Evolutionary conservation across 768 basidiomycete species (phyloP).

Genomic region (Lactarius quietus): DNA sequence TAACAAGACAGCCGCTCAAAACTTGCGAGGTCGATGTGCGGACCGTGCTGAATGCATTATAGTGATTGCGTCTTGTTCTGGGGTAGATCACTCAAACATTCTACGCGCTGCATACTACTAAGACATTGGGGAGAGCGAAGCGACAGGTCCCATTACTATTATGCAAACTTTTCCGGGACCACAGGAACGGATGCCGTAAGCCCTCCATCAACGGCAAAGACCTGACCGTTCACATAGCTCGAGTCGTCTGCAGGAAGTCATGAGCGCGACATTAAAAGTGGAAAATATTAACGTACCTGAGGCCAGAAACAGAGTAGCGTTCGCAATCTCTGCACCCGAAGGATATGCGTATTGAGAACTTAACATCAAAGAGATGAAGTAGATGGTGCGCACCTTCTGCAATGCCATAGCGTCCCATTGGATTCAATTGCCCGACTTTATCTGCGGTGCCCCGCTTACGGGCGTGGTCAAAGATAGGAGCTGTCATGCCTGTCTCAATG

Average conservation of each 20-base stretch:
- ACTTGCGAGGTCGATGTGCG: background rate
- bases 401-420: conserved; percentile 77
- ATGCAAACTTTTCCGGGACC: conserved; percentile 70
- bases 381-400: conserved; percentile 55
- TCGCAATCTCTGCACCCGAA: conserved; percentile 68
- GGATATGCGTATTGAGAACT: conserved; percentile 11
- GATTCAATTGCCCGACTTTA: conserved; percentile 83
- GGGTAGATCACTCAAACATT: background rate
- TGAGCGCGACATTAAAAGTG: background rate
- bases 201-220: conserved; percentile 84
- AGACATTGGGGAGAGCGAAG: too few relatives aligned
- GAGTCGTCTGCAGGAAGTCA: conserved; percentile 59
- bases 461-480: conserved; percentile 70
- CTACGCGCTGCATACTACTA: background rate
- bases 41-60: background rate
- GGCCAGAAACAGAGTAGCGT: conserved; percentile 80
- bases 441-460: conserved; percentile 64
- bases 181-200: conserved; percentile 77
- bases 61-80: background rate
- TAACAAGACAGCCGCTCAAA: background rate
- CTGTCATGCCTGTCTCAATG: conserved; percentile 93
- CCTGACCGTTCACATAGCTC: conserved; percentile 90
- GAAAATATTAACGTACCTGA: conserved; percentile 50
- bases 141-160: background rate
- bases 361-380: background rate